A percentile compares a stretch with the other conserved stretches of the same genome.
Conservation (phyloP, 257 asterid species). For the Euphrasia confusa region DNA sequence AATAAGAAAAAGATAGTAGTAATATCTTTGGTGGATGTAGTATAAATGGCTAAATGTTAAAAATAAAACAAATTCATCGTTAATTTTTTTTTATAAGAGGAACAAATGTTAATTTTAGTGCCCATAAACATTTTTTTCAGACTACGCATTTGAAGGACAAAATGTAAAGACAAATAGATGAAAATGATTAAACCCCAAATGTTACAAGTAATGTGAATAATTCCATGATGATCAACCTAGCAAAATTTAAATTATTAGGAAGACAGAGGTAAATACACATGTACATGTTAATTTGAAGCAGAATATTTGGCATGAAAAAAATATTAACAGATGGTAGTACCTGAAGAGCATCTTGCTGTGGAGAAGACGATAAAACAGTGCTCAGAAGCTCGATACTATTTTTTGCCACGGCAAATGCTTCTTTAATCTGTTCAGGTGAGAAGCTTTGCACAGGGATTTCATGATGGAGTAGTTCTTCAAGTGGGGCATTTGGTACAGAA, state of each 20-base stretch:
- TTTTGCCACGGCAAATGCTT: constrained; percentile 94
- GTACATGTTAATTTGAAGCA: neutral
- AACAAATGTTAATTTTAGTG: neutral
- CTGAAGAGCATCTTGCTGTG: constrained; percentile 91
- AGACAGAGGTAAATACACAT: no score
- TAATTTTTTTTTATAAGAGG: neutral
- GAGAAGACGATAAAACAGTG: constrained; percentile 94
- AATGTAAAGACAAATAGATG: neutral
- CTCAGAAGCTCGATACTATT: constrained; percentile 90
- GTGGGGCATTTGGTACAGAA: constrained; percentile 46
- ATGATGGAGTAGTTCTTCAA: constrained; percentile 47
- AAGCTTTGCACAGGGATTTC: constrained; percentile 58
- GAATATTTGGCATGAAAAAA: neutral
- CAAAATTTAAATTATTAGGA: neutral
- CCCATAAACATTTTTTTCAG: neutral
- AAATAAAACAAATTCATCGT: neutral
- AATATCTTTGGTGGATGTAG: neutral
- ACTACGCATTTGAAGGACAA: neutral
- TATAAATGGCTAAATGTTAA: neutral
- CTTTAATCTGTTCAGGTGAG: constrained; percentile 85
- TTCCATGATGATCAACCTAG: constrained; percentile 11
- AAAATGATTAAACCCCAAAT: neutral
- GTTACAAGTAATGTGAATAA: no score
- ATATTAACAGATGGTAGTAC: constrained; percentile 32
- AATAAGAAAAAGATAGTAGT: no score